Evolutionary conservation across 441 rosid genomes (phyloP).

Genomic region (Mallotus japonicus): DNA sequence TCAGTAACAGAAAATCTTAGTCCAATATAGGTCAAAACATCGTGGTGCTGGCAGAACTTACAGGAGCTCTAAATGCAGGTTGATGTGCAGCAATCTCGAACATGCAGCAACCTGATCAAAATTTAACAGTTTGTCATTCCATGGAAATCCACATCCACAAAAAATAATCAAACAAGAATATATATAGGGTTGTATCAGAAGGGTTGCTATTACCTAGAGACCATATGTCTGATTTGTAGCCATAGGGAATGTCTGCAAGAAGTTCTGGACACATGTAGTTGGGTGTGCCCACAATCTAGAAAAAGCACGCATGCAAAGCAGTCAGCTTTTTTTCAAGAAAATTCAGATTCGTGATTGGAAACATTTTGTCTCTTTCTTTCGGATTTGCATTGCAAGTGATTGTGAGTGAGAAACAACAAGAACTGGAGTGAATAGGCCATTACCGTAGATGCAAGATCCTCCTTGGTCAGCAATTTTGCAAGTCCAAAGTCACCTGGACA

Average conservation of each 20-base stretch:
- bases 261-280: constrained; percentile 96
- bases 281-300: constrained; percentile 83
- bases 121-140: too few species aligned
- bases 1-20: not conserved
- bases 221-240: constrained; percentile 97
- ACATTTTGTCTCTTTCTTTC: too few species aligned
- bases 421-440: constrained; percentile 12
- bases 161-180: not conserved
- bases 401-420: too few species aligned
- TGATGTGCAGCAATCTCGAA: constrained; percentile 96
- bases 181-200: too few species aligned
- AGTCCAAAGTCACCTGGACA: constrained; percentile 86
- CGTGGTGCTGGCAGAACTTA: constrained; percentile 35
- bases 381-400: too few species aligned
- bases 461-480: constrained; percentile 79
- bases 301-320: constrained; percentile 10
- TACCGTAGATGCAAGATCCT: constrained; percentile 86
- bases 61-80: constrained; percentile 87
- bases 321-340: not conserved
- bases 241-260: constrained; percentile 81
- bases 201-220: constrained; percentile 58
- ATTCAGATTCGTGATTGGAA: too few species aligned
- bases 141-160: constrained; percentile 11
- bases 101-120: constrained; percentile 81
- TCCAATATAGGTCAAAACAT: too few species aligned